Conservation (phyloP, 2,329 filamentous ascomycete species). For the Podosphaera fusca region DNA sequence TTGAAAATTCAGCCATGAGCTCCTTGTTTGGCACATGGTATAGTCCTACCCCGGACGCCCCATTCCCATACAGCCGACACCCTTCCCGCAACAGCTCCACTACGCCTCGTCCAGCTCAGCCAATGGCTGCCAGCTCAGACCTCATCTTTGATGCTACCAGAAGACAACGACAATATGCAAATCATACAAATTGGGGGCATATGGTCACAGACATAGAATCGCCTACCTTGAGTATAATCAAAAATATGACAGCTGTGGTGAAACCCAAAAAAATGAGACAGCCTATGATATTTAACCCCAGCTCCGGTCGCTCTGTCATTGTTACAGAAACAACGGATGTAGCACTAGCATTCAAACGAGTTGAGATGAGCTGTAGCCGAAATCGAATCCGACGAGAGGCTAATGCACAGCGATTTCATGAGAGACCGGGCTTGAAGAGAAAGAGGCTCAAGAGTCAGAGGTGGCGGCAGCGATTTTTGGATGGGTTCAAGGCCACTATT, state of each 20-base stretch:
- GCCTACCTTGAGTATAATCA: no score
- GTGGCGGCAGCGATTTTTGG: slow-evolving; percentile 45
- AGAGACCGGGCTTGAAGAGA: slow-evolving; percentile 51
- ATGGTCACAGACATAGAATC: not conserved
- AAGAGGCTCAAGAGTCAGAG: slow-evolving; percentile 50
- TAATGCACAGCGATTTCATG: slow-evolving; percentile 42
- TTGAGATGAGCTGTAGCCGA: slow-evolving; percentile 21
- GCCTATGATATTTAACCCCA: slow-evolving; percentile 10
- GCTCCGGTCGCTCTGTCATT: slow-evolving; percentile 10
- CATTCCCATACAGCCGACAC: not conserved
- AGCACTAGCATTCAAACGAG: slow-evolving; percentile 8
- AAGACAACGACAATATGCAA: not conserved
- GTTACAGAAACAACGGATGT: slow-evolving; percentile 10
- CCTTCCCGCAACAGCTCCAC: not conserved
- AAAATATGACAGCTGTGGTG: not conserved
- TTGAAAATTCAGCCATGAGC: not conserved
- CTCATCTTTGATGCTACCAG: not conserved
- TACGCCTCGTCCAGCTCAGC: not conserved
- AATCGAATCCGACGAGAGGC: slow-evolving; percentile 37
- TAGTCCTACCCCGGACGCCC: not conserved
- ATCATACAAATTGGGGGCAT: not conserved
- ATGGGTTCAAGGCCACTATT: slow-evolving; percentile 41
- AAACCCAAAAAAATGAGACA: not conserved
- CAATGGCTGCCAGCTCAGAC: not conserved
- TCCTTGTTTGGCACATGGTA: not conserved